A percentile compares a stretch with the other conserved stretches of the same genome.
Evolutionary conservation across 129 eudicot genomes (phyloP).

Genomic region (Saussurea involucrata): DNA sequence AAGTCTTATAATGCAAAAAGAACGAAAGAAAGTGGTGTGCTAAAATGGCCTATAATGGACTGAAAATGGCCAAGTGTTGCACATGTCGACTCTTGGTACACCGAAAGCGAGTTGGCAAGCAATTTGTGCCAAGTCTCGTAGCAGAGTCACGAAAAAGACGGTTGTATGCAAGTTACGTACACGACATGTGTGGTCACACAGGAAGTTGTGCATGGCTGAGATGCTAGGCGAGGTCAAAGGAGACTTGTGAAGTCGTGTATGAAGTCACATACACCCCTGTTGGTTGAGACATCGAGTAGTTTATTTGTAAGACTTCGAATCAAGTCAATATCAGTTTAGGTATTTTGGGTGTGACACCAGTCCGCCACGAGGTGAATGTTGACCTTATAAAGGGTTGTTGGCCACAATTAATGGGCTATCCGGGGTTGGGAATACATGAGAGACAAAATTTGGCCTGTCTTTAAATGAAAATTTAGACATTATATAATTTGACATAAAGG

Average conservation of each 20-base stretch:
- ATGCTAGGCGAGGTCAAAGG: no score
- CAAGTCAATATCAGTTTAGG: no score
- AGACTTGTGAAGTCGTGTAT: no score
- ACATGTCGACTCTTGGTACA: neutral
- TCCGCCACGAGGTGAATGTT: neutral
- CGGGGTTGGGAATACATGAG: neutral
- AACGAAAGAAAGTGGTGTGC: neutral
- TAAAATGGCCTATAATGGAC: neutral
- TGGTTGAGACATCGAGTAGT: no score
- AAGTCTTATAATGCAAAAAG: neutral
- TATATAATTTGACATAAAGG: neutral
- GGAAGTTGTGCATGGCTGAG: no score
- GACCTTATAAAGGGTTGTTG: neutral
- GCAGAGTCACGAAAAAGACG: no score
- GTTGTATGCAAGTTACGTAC: no score
- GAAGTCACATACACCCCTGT: no score
- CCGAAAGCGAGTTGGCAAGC: neutral
- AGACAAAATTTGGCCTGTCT: neutral
- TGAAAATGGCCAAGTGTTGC: neutral
- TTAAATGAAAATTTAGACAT: neutral
- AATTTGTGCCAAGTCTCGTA: no score
- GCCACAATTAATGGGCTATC: neutral
- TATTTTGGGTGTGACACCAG: neutral
- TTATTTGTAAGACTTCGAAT: no score
- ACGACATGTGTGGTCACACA: no score